phyloP scores from a whole-genome alignment of 75 land plant genomes.

The Selaginella moellendorffii region DNA sequence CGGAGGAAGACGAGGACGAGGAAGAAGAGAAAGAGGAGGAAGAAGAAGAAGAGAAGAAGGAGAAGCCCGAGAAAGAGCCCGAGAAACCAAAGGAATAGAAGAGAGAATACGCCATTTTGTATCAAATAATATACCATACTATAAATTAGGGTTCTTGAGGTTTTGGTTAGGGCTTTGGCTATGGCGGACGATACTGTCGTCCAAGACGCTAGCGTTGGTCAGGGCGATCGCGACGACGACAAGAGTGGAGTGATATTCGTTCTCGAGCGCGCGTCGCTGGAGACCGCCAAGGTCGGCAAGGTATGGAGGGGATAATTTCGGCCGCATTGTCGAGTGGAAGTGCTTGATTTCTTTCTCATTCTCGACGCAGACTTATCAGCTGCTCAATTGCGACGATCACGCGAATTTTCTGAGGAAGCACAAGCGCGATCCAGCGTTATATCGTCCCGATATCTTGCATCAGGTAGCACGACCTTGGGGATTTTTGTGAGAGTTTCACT shows the following conservation, averaged over 20 bases:
- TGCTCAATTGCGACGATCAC: slow-evolving; percentile 57
- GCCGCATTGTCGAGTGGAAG: not conserved
- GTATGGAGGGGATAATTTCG: slow-evolving; percentile 16
- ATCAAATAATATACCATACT: no score
- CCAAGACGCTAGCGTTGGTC: no score
- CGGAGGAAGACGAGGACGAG: slow-evolving; percentile 76
- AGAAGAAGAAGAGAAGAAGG: slow-evolving; percentile 30
- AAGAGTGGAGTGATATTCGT: slow-evolving; percentile 43
- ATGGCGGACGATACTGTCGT: no score
- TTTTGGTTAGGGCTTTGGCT: no score
- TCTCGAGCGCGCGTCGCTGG: slow-evolving; percentile 47
- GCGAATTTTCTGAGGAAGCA: slow-evolving; percentile 42
- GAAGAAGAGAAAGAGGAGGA: slow-evolving; percentile 66
- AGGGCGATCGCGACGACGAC: not conserved
- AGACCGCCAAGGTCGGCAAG: slow-evolving; percentile 61
- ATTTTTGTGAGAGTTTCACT: no score
- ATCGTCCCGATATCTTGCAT: slow-evolving; percentile 61
- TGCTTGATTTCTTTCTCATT: not conserved
- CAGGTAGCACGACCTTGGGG: no score
- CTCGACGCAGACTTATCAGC: slow-evolving; percentile 34
- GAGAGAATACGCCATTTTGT: no score
- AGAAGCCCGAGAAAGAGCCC: slow-evolving; percentile 28
- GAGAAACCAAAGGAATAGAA: slow-evolving; percentile 32
- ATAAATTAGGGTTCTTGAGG: no score
- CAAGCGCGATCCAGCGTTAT: slow-evolving; percentile 41